Evolutionary conservation across 148 eudicot species (phyloP), one percentile per base, ranked within the genome.

Genomic region (Euryodendron excelsum): DNA sequence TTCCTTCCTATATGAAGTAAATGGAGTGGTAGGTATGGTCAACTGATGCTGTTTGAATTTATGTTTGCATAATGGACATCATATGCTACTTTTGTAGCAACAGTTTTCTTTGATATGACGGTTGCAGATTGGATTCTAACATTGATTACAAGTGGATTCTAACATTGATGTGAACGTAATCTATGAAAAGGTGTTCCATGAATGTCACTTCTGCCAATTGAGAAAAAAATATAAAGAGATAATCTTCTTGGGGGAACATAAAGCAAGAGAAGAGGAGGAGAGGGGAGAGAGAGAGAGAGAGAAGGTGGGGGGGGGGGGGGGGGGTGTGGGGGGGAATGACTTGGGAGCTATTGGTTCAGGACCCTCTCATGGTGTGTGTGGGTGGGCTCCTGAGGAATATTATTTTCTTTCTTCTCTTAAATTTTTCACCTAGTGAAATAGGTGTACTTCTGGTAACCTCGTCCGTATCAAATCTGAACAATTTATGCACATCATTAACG

Each of bases 81-180:
- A 7, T 28, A 56, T n/a, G 41, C 30, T 53, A 11, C n/a, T 14
- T 27, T 25, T 28, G 47, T 73, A 14, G 76, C 66, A 59, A 36
- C 34, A 37, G 4, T 34, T 58, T 15, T 74, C 14, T 25, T 36
- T 60, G 53, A 41, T 41, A 23, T 56, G 47, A 59, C 66, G 39
- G 20, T 74, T 74, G 52, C 66, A 37, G 64, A 56, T 36, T 58
- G 47, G 18, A 74, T 58, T 23, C 47, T 20, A 74, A 39, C 36
- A 74, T 5, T 39, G n/a, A 59, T 74, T n/a, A n/a, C n/a, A n/a
- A n/a, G n/a, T 58, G 47, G 18, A 74, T 58, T 23, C 47, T 20
- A 74, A 39, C 36, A 74, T 5, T 39, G n/a, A 59, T 74, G 53
- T 20, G 71, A 10, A 36, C 7, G 5, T 39, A 67, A 37, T 68